Evolutionary conservation across 2,329 filamentous ascomycete genomes (phyloP), one percentile per base, ranked within the genome.

Genomic region (Botrytis hyacinthi): DNA sequence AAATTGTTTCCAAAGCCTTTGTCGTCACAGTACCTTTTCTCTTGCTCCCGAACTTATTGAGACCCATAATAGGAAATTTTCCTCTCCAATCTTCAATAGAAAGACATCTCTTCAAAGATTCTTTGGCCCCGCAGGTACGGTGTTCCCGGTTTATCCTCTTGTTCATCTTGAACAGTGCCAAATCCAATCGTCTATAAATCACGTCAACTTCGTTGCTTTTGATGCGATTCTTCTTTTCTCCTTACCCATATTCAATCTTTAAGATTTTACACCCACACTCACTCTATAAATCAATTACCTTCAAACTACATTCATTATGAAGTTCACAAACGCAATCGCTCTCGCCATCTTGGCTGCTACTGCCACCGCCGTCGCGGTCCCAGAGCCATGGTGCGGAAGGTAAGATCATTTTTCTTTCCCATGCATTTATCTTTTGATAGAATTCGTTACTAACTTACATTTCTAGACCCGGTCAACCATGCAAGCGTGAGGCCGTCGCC

Each of bases 331-430:
- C 70, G 42, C 72, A 57, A 60, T 74, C 35, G 65, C 51, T 35
- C 40, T 73, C 44, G 60, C 69, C 9, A 67, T 74, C 51, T 48
- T 74, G 44, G 72, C 73, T 32, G 72, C 73, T 40, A 70, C 67
- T 26, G 71, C 72, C 22, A 40, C 44, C 29, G 71, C 71, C 4
- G 37, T 48, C 40, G 73, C 73, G 14, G 29, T 74, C 32, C 73
- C 73, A 8, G 70, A 73, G 63, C 73, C 73, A 42, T 68, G 40
- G 60, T 73, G 66, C 26, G 65, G 65, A 68, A 68, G 65, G 65
- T 62, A 42, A 62, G 60, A 42, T 29, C 1, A n/a, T 29, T 8
- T 9, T 10, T 4, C 16, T 29, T 42, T 29, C 60, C 60, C 37
- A 10, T 42, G 0, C 4, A 62, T 62, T 8, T 20, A 42, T 42